Base-by-base conservation (phyloP, 306 rosid species). In the Fragaria ananassa region DNA sequence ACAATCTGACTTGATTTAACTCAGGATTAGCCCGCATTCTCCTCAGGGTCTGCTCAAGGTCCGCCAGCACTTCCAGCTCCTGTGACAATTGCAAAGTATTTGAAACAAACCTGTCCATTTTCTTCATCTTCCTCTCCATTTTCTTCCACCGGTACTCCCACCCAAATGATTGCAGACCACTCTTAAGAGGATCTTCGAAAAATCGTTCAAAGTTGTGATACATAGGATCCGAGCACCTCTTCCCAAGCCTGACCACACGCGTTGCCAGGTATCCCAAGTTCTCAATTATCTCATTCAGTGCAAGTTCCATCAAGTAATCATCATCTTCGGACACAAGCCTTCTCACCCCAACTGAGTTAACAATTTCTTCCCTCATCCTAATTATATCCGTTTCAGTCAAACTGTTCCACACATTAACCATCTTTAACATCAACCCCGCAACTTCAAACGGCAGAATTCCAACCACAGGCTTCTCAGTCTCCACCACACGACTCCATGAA, bases 51-150 rank as follows among this genome's bases (percentile, higher is more conserved):
- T 82, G 93, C 80, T 92, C 96, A 29, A 77, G 79, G 68, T 88
- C 97, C 0, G 68, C 81, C 10, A 95, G 76, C 13, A 90, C 93
- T 34, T 89, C 97, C 45, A 85, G 71, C 78, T 90, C 97, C 42
- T 83, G 87, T 0, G 86, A 85, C 74, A 89, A 69, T 15, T 85
- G 88, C 70, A 85, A 46, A 76, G 96, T 82, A 21, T 81, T 77
- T 6, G 80, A 83, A 73, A 87, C 81, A 78, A 95, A 89, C 64
- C 83, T 85, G 70, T 92, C 92, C 97, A 95, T 90, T 81, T 95
- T 95, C 89, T 87, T 90, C 86, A 90, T 86, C 68, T 88, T 90
- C 81, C 72, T 89, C 62, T 92, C 93, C 98, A 95, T 95, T 79
- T 95, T 95, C 66, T 87, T 84, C 96, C 81, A 85, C 75, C 83